Conservation (phyloP, 2,329 filamentous ascomycete species). For the Leptographium galeiforme region DNA sequence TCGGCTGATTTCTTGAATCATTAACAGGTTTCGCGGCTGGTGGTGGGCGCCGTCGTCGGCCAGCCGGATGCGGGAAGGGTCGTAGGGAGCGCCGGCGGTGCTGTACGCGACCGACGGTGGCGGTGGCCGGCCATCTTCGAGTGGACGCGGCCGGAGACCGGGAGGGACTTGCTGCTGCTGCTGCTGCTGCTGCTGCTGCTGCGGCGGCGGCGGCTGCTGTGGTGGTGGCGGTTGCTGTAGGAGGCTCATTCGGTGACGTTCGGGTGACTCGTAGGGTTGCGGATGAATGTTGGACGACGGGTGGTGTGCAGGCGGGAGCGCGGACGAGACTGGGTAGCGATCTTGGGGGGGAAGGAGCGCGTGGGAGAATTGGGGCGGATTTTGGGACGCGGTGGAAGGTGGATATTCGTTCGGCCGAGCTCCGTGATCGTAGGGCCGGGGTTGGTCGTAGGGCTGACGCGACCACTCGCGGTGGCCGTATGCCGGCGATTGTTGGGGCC, state of each 20-base stretch:
- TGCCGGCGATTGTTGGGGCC: slow-evolving; percentile 18
- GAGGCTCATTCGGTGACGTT: slow-evolving; percentile 29
- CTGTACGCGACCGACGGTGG: slow-evolving; percentile 36
- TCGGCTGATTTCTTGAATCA: slow-evolving; percentile 66
- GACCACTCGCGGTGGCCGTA: slow-evolving; percentile 33
- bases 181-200: slow-evolving; percentile 16
- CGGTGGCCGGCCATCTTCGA: slow-evolving; percentile 32
- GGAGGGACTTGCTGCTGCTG: slow-evolving; percentile 15
- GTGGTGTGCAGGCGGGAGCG: slow-evolving; percentile 19
- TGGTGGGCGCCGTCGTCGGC: slow-evolving; percentile 43
- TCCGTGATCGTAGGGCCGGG: slow-evolving; percentile 30
- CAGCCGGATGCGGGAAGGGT: slow-evolving; percentile 26
- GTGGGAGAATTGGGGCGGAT: slow-evolving; percentile 19
- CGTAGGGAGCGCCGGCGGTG: slow-evolving; percentile 27
- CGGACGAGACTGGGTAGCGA: slow-evolving; percentile 22
- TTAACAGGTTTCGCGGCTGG: slow-evolving; percentile 55
- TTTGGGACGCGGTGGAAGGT: slow-evolving; percentile 22
- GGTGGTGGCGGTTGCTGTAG: neutral
- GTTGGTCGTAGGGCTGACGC: slow-evolving; percentile 27
- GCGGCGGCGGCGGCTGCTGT: neutral
- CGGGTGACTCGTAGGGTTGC: slow-evolving; percentile 35
- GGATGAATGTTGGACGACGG: slow-evolving; percentile 15
- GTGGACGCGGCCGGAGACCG: slow-evolving; percentile 21
- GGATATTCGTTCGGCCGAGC: slow-evolving; percentile 28
- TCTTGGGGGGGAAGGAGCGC: slow-evolving; percentile 24